Percentiles rank a stretch among this genome's conserved stretches.
These are phyloP conservation scores for Backusella parvicylindrica DNA, from an alignment of 192 early-diverging fungal genomes.

Conservation along the genomic window DNA sequence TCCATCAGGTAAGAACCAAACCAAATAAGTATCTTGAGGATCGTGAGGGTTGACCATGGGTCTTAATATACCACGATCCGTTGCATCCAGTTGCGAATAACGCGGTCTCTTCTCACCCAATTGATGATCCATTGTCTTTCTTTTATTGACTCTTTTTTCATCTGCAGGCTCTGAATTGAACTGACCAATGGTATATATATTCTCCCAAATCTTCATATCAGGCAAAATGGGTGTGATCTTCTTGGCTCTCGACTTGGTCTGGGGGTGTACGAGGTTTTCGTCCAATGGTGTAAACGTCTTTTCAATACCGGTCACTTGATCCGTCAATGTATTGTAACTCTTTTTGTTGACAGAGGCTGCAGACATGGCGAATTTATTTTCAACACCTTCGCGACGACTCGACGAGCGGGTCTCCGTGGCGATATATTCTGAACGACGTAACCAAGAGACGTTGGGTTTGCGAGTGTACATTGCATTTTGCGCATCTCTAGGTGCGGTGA, in stretches of 20 bases:
- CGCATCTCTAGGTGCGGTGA: constrained; percentile 22
- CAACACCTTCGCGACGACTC: constrained; percentile 23
- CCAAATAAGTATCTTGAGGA: constrained; percentile 29
- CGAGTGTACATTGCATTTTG: constrained; percentile 16
- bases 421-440: constrained; percentile 56
- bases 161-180: constrained; percentile 48
- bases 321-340: constrained; percentile 36
- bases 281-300: constrained; percentile 41
- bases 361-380: constrained; percentile 27
- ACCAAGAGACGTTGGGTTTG: constrained; percentile 43
- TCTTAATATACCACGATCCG: constrained; percentile 32
- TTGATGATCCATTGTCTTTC: background rate
- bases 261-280: constrained; percentile 41
- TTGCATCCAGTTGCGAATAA: constrained; percentile 5
- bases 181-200: constrained; percentile 47
- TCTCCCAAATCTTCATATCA: constrained; percentile 48
- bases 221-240: constrained; percentile 51
- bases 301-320: constrained; percentile 43
- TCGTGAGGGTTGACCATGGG: constrained; percentile 34
- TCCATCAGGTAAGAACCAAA: constrained; percentile 34
- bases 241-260: constrained; percentile 44
- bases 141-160: constrained; percentile 17
- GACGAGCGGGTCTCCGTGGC: constrained; percentile 40
- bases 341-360: constrained; percentile 22
- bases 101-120: background rate